Evolutionary conservation across 1,284 basidiomycete genomes (phyloP).

Genomic region (Pisolithus thermaeus): DNA sequence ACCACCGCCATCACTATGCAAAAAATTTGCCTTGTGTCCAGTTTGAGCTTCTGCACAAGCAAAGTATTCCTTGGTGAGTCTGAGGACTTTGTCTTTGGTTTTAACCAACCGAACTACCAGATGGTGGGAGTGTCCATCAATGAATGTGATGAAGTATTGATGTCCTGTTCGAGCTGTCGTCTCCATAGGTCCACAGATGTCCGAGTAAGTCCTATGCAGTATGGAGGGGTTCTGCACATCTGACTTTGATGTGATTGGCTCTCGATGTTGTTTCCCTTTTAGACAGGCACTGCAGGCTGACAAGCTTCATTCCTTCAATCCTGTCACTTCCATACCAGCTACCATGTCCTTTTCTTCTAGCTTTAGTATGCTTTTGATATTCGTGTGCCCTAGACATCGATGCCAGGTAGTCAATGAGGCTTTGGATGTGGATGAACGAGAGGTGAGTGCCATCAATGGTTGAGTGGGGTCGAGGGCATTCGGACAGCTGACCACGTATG

Average conservation of each 20-base stretch:
- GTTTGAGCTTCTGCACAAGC: not conserved
- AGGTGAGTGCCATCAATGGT: no score
- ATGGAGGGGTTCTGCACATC: no score
- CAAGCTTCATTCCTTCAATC: not conserved
- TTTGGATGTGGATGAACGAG: not conserved
- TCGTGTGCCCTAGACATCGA: constrained; percentile 5
- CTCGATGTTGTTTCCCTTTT: no score
- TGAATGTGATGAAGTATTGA: constrained; percentile 6
- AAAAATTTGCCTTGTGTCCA: not conserved
- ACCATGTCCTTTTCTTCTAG: constrained; percentile 2
- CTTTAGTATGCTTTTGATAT: not conserved
- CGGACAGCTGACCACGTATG: no score
- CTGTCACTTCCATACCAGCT: constrained; percentile 6
- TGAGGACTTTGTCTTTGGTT: not conserved
- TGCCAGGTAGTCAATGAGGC: constrained; percentile 6
- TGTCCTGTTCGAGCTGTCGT: not conserved
- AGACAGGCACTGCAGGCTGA: not conserved
- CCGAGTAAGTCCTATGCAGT: no score
- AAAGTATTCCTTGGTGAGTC: not conserved
- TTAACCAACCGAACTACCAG: constrained; percentile 4
- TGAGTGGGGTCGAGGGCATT: no score
- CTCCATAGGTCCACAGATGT: not conserved
- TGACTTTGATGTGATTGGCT: no score
- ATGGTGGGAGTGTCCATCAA: constrained; percentile 6
- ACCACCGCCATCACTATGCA: no score